Evolutionary conservation across 352 stramenopile species (phyloP).

Genomic region (Elongisporangium anandrum): DNA sequence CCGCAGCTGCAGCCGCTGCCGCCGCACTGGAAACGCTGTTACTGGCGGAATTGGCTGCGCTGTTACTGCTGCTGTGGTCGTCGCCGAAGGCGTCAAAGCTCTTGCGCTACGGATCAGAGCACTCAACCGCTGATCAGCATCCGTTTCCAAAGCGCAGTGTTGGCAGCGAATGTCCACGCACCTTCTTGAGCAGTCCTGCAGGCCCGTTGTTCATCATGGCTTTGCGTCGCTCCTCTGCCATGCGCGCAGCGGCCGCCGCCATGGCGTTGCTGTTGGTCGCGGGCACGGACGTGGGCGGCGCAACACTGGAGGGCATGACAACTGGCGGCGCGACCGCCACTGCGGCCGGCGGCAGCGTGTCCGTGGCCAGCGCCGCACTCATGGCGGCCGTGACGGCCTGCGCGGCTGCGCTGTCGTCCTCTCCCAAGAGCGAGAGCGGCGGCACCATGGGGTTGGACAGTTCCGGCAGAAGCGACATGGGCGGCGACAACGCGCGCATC

Average conservation of each 20-base stretch:
- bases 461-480: constrained; percentile 61
- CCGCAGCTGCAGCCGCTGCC: constrained; percentile 21
- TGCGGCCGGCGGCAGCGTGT: constrained; percentile 3
- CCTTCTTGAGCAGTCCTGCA: constrained; percentile 6
- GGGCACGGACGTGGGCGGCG: neutral
- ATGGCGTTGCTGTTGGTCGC: constrained; percentile 4
- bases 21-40: constrained; percentile 10
- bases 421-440: constrained; percentile 29
- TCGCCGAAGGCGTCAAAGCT: constrained; percentile 38
- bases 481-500: constrained; percentile 69
- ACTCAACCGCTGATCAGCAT: neutral
- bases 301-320: neutral
- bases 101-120: constrained; percentile 47
- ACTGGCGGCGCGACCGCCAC: neutral
- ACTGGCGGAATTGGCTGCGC: constrained; percentile 3
- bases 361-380: constrained; percentile 7
- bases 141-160: neutral
- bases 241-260: constrained; percentile 12
- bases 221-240: neutral
- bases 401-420: constrained; percentile 3
- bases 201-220: neutral
- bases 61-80: constrained; percentile 19
- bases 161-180: neutral
- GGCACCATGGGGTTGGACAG: constrained; percentile 33
- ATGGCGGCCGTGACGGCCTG: constrained; percentile 2